Base-by-base conservation (phyloP, 2,329 filamentous ascomycete species). In the Dothideomycetidae sp. region DNA sequence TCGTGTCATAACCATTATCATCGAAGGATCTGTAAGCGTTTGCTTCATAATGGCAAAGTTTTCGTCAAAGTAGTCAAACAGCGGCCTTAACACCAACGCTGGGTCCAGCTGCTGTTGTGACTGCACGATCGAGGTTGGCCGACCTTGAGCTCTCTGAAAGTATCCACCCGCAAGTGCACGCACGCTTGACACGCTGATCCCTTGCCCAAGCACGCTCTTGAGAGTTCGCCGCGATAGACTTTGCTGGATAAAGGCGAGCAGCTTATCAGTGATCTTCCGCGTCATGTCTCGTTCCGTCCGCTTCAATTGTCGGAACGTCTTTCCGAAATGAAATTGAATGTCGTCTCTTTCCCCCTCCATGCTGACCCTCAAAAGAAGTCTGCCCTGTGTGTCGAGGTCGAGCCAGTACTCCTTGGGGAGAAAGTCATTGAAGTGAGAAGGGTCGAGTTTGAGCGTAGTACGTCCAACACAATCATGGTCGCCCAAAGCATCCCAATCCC, bases 1-100 rank as follows among this genome's bases (percentile, higher is more conserved):
- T 31, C 90, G 76, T 14, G 85, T 92, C 90, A 98, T 98, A 50
- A 98, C 90, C 55, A 90, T 86, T 49, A 86, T 76, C 88, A 98
- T 94, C n/a, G 90, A 92, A 40, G 84, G 78, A 41, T 85, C 80
- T 1, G 90, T 96, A 40, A 98, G 66, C 1, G 88, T 94, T 58
- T 90, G 77, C 62, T 96, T 94, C 86, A 98, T 93, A 49, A 96
- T 93, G 42, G 85, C 84, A 59, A 98, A 98, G 53, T 98, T 98
- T 55, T 94, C 88, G 55, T 98, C 83, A 54, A 98, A 98, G 57
- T 98, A 98, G 37, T 76, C 73, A 54, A 94, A 90, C 1, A 98
- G 69, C 3, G 85, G 81, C 48, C 81, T 77, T 10, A 98, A 64
- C 1, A 84, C 84, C 48, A 78, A 78, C 46, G 83, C 79, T 13